Base-by-base conservation (phyloP, 768 basidiomycete species). In the Leccinum subtestaceum region DNA sequence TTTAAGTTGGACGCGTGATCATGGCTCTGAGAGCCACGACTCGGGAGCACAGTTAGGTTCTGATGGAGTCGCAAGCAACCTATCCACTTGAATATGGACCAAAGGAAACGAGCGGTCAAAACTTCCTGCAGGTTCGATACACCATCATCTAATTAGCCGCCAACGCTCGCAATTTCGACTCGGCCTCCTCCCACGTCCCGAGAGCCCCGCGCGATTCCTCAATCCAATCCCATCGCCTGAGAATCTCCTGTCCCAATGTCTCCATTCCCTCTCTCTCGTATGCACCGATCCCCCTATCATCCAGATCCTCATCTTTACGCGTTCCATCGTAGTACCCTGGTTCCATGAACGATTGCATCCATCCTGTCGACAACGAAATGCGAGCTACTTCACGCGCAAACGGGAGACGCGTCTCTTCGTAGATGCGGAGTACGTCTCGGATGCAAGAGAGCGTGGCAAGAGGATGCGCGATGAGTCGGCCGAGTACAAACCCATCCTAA, bases 241-340 rank as follows among this genome's bases (percentile, higher is more conserved):
- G 0, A 0, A 72, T 56, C 46, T 61, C 65, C 12, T 57, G 21
- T 43, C 55, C 63, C 17, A 65, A 21, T 1, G 11, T 19, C 6
- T 64, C 56, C 51, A 73, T 60, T 3, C 66, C 65, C 46, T 64
- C 64, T 21, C 38, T 55, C 58, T 64, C 68, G 13, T 58, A 48
- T 10, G 31, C 52, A 36, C 60, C 12, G 10, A 67, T 49, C 0
- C 60, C 60, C 1, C 27, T 51, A 13, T 57, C 63, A 15, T 65
- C 63, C 34, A 55, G 5, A 25, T 60, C 63, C 1, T 48, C 60
- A 3, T 29, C 52, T 10, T 21, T 52, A 49, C 61, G 48, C 32
- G 49, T 52, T 23, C 72, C 72, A 15, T 70, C 67, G 32, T 67
- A 72, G 45, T 55, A 63, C 11, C 59, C 69, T 0, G 64, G 62